Base-by-base conservation (phyloP, 371 early-diverging fungal genomes). In the Haplosporangium sp. region DNA sequence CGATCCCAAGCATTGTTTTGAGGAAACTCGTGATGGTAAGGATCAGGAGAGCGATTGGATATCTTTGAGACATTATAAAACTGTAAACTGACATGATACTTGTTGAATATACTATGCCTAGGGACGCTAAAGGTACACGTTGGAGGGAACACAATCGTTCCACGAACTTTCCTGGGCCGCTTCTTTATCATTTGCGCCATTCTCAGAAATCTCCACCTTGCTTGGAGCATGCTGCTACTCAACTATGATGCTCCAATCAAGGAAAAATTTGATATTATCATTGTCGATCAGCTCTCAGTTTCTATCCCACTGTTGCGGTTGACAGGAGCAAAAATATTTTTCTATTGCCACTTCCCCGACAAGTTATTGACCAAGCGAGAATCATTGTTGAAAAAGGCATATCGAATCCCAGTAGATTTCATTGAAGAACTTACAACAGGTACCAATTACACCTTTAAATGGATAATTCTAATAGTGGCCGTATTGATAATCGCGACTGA, bases 331-430 rank as follows among this genome's bases (percentile, higher is more conserved):
- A 90, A 90, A 77, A 88, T 97, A 9, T 83, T 98, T 39, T 98
- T 98, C 84, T 98, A 98, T 79, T 97, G 99, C 82, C 99, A 98
- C 72, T 97, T 95, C 77, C 99, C 99, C 0, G 99, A 98, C 76
- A 92, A 94, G 75, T 87, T 96, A 19, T 83, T 95, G 61, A 89
- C 95, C 15, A 83, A 84, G 55, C 90, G 94, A 3, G 87, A 88
- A 37, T 87, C 92, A 4, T 37, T 85, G 27, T 56, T 92, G n/a
- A 94, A 94, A 77, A 78, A 79, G 37, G 38, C 96, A 0, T 98
- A 98, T 73, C 89, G 99, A 13, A 47, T 86, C 0, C 95, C 94
- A 0, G 87, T 98, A 61, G 98, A 98, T 83, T 77, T 74, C 15
- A 65, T 96, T 2, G 99, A 98, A 83, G 96, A 95, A 77, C 67